These are phyloP conservation scores for Arachis hypogaea DNA, from an alignment of 306 rosid genomes.

Conservation along the genomic window DNA sequence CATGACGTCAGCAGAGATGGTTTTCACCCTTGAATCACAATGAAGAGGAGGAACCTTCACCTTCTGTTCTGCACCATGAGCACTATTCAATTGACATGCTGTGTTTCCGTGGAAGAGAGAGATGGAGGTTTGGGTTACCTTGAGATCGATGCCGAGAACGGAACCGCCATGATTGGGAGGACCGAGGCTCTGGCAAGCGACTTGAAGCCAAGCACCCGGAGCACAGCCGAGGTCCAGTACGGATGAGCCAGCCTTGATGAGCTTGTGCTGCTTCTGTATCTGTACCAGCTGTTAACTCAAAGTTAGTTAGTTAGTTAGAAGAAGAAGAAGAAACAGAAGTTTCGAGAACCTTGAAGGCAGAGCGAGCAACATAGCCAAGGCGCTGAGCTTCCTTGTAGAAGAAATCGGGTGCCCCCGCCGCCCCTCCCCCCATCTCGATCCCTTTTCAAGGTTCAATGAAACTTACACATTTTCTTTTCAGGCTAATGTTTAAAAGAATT, in stretches of 20 bases:
- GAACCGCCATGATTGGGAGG: constrained; percentile 64
- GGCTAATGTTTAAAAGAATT: too few relatives aligned
- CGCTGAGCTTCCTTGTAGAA: constrained; percentile 97
- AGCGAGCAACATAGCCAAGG: constrained; percentile 92
- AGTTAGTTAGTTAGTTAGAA: too few relatives aligned
- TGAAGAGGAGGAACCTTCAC: constrained; percentile 75
- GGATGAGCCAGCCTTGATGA: constrained; percentile 65
- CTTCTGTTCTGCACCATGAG: constrained; percentile 57
- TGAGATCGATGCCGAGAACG: constrained; percentile 82
- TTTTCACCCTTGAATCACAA: constrained; percentile 81
- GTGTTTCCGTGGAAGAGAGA: not conserved
- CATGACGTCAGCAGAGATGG: constrained; percentile 78
- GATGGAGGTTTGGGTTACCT: constrained; percentile 41
- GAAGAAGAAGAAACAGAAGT: too few relatives aligned
- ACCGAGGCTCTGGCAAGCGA: constrained; percentile 91
- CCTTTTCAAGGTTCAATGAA: not conserved
- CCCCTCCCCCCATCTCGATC: constrained; percentile 63
- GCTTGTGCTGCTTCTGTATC: constrained; percentile 77
- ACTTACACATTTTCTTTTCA: too few relatives aligned
- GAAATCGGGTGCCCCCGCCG: constrained; percentile 81
- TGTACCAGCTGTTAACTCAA: constrained; percentile 56
- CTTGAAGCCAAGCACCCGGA: constrained; percentile 99
- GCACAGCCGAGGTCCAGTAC: constrained; percentile 96
- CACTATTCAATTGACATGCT: too few relatives aligned
- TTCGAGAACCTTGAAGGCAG: constrained; percentile 68